phyloP scores from a whole-genome alignment of 805 yeast genomes.

The Jamesozyma hellenica region DNA sequence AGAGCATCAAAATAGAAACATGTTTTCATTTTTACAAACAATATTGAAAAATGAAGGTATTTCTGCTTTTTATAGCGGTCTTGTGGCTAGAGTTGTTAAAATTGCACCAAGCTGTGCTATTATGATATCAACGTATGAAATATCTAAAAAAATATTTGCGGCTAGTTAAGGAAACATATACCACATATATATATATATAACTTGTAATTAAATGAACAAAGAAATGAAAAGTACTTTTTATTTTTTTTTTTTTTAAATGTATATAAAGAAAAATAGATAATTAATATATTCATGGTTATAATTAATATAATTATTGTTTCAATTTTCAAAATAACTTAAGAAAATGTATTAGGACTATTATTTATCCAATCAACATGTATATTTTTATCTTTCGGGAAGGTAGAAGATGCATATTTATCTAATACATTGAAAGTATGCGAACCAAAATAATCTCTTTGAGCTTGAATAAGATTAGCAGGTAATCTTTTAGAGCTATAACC shows the following conservation, averaged over 20 bases:
- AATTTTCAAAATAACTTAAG: neutral
- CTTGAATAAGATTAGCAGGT: constrained; percentile 97
- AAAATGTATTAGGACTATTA: constrained; percentile 34
- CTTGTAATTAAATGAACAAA: no score
- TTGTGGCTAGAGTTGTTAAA: constrained; percentile 76
- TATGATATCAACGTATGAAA: constrained; percentile 91
- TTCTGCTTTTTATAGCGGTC: constrained; percentile 78
- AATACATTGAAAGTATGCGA: constrained; percentile 97
- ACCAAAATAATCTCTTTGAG: constrained; percentile 99
- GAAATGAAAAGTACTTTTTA: no score
- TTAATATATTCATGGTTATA: neutral
- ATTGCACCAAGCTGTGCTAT: constrained; percentile 97
- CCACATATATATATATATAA: no score
- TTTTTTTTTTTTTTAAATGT: no score
- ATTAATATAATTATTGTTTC: neutral
- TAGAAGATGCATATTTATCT: constrained; percentile 71
- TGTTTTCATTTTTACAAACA: constrained; percentile 54
- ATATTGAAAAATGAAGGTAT: constrained; percentile 68
- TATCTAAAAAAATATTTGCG: constrained; percentile 50
- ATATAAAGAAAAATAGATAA: neutral
- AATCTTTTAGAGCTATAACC: constrained; percentile 93
- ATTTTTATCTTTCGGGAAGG: constrained; percentile 68
- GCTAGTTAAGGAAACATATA: no score
- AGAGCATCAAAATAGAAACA: constrained; percentile 29
- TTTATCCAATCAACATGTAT: constrained; percentile 99